phyloP scores from a whole-genome alignment of 257 asterid species.

The Solanum pimpinellifolium region DNA sequence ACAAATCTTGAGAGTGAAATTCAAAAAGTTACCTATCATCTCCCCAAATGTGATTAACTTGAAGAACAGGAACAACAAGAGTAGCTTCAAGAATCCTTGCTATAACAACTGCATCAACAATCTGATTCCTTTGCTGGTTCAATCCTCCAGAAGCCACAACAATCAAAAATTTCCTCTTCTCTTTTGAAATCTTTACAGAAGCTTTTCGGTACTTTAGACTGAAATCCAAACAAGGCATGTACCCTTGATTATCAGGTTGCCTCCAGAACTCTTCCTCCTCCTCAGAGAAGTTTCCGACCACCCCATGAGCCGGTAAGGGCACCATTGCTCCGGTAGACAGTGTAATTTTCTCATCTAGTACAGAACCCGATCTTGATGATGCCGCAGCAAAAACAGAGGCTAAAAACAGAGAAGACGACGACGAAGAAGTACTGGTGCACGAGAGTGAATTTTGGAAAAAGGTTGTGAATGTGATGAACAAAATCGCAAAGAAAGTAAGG shows the following conservation, averaged over 20 bases:
- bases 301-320: constrained; percentile 33
- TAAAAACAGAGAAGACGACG: not conserved
- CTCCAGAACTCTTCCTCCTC: constrained; percentile 45
- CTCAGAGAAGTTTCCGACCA: constrained; percentile 17
- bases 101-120: constrained; percentile 58
- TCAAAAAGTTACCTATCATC: constrained; percentile 25
- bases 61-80: constrained; percentile 48
- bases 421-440: constrained; percentile 11
- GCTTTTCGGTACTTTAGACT: constrained; percentile 33
- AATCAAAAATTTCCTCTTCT: constrained; percentile 39
- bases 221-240: constrained; percentile 43
- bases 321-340: constrained; percentile 25
- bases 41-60: constrained; percentile 57
- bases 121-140: constrained; percentile 64
- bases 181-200: constrained; percentile 25
- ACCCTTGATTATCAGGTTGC: constrained; percentile 48
- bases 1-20: not conserved
- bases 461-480: constrained; percentile 17
- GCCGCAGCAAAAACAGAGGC: constrained; percentile 11
- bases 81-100: constrained; percentile 58
- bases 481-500: constrained; percentile 24
- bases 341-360: not conserved
- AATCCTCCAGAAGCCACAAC: constrained; percentile 63
- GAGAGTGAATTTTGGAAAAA: constrained; percentile 14
- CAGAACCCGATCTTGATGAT: not conserved